Base-by-base conservation (phyloP, 129 eudicot species). In the Escallonia herrerae region DNA sequence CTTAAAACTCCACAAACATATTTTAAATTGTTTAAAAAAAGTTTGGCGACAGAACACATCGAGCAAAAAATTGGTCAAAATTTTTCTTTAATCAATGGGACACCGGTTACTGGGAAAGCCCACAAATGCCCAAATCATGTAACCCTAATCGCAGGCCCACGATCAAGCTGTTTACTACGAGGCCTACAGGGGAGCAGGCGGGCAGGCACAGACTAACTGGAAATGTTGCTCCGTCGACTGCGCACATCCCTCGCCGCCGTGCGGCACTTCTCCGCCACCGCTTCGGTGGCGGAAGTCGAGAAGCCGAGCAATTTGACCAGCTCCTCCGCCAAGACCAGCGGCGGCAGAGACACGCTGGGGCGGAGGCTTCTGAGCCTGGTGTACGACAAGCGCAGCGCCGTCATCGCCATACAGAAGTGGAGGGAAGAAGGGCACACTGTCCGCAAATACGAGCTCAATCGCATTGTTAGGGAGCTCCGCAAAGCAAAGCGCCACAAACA, bases 381-480 rank as follows among this genome's bases (percentile, higher is more conserved):
- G 58, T 86, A 78, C 76, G 59, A 95, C 5, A 91, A 87, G 45
- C 88, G 89, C 2, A 87, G 91, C 71, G 95, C 96, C 48, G 95
- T 82, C 51, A 68, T 77, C 40, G 10, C 95, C 58, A 73, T 91
- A 49, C 68, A 72, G 7, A 83, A 81, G 58, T 91, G 97, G 97
- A 87, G 85, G 53, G 95, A 87, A 60, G 95, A 91, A 67, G 97
- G 97, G 0, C 84, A 80, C 33, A 2, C 56, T 1, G 83, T 85
- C 38, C 87, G 85, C 5, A 91, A 87, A 43, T 87, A 85, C 62
- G 95, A 91, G 77, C 86, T 87, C 74, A 91, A 81, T 77, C 96
- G 95, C 54, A 77, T 79, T 39, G 89, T 91, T 2, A 82, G 96
- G 3, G 81, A 85, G 74, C 91, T 91, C 8, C 77, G 96, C 3